A percentile compares a stretch with the other conserved stretches of the same genome.
Evolutionary conservation across 2,329 filamentous ascomycete species (phyloP).

Genomic region (Alternaria sp.): DNA sequence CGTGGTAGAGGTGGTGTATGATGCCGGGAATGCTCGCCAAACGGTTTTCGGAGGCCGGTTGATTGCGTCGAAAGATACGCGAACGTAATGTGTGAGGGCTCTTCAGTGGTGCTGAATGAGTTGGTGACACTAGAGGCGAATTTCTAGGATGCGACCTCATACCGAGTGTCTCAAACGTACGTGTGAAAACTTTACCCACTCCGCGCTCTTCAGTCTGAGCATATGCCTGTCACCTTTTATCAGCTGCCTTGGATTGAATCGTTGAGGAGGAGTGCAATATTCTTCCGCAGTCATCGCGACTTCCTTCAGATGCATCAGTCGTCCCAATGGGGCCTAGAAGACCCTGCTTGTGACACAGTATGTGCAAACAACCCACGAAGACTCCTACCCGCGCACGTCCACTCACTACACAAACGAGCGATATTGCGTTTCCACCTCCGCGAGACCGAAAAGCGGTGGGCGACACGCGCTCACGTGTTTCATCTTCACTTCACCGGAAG

Average conservation of each 20-base stretch:
- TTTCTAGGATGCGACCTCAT: not conserved
- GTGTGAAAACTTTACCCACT: not conserved
- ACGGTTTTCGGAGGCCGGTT: slow-evolving; percentile 39
- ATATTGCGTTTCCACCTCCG: not conserved
- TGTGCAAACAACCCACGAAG: slow-evolving; percentile 3
- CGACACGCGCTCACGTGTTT: slow-evolving; percentile 7
- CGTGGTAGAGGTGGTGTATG: slow-evolving; percentile 55
- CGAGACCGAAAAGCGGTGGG: not conserved
- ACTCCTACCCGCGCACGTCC: not conserved
- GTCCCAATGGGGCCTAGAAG: not conserved
- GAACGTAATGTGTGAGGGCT: no score
- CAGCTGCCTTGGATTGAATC: not conserved
- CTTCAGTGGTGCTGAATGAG: not conserved
- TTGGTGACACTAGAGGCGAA: not conserved
- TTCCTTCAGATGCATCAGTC: slow-evolving; percentile 1
- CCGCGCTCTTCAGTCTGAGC: not conserved
- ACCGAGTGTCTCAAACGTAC: not conserved
- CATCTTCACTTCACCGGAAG: slow-evolving; percentile 11
- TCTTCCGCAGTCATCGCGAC: not conserved
- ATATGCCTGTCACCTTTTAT: not conserved
- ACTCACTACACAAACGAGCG: not conserved
- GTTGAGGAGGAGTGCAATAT: not conserved
- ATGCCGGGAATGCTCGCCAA: slow-evolving; percentile 44
- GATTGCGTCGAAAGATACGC: slow-evolving; percentile 9
- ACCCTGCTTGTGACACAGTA: slow-evolving; percentile 3